Evolutionary conservation across 1,284 basidiomycete species (phyloP).

Genomic region (Singerocomus inundabilis): DNA sequence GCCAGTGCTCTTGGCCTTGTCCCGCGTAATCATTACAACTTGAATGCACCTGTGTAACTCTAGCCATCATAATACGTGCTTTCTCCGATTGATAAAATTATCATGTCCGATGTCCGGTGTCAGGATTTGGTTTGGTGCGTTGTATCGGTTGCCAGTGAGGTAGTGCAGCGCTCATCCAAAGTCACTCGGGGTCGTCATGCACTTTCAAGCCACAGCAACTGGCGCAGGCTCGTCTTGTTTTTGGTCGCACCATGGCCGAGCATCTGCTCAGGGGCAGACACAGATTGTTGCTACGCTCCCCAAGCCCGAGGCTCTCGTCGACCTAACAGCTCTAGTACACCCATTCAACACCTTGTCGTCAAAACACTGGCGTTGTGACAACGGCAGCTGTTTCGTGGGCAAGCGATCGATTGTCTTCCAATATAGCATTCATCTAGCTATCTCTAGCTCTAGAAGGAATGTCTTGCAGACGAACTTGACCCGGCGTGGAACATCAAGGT

Average conservation of each 20-base stretch:
- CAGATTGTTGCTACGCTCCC: constrained; percentile 36
- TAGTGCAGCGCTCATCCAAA: no score
- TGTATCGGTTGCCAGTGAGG: no score
- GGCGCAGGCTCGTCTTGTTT: constrained; percentile 32
- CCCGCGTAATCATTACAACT: no score
- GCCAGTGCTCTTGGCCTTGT: no score
- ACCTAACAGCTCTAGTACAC: constrained; percentile 28
- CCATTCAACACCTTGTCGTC: constrained; percentile 36
- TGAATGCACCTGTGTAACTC: no score
- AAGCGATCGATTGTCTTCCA: background rate
- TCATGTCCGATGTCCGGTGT: constrained; percentile 18
- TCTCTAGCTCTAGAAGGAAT: constrained; percentile 32
- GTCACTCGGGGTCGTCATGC: no score
- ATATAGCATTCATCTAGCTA: background rate
- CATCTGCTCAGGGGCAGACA: constrained; percentile 32
- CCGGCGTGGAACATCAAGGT: constrained; percentile 36
- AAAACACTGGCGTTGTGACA: constrained; percentile 5
- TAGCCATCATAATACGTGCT: no score
- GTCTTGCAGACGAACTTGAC: constrained; percentile 25
- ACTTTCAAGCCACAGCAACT: constrained; percentile 27
- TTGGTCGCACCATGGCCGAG: constrained; percentile 22
- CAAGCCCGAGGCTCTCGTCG: constrained; percentile 26
- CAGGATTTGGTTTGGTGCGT: constrained; percentile 24
- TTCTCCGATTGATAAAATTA: background rate
- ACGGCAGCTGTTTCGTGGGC: constrained; percentile 29